Evolutionary conservation across 768 basidiomycete genomes (phyloP).

Genomic region (Mycena chlorophos): DNA sequence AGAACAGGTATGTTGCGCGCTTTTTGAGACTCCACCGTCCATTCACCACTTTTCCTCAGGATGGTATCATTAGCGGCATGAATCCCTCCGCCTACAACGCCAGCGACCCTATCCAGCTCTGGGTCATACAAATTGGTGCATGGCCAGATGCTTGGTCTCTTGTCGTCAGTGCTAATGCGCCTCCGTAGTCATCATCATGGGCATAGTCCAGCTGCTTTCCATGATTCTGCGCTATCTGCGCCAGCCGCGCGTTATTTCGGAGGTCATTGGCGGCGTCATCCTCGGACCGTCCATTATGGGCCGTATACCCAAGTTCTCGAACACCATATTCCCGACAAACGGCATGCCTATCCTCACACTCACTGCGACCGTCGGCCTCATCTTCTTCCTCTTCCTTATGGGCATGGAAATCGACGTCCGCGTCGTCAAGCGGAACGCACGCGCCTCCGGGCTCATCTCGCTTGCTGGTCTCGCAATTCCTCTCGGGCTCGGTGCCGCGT

Average conservation of each 20-base stretch:
- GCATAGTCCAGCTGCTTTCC: slow-evolving; percentile 72
- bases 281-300: slow-evolving; percentile 81
- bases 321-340: slow-evolving; percentile 54
- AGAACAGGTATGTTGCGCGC: slow-evolving; percentile 42
- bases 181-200: slow-evolving; percentile 70
- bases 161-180: slow-evolving; percentile 1
- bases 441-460: slow-evolving; percentile 59
- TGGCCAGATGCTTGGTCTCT: slow-evolving; percentile 6
- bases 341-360: slow-evolving; percentile 64
- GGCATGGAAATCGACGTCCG: slow-evolving; percentile 81
- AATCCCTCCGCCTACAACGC: slow-evolving; percentile 67
- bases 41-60: slow-evolving; percentile 40
- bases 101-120: slow-evolving; percentile 70
- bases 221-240: slow-evolving; percentile 64
- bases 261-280: slow-evolving; percentile 87
- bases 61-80: slow-evolving; percentile 74
- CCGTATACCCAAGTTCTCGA: slow-evolving; percentile 71
- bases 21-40: neutral
- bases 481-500: slow-evolving; percentile 76
- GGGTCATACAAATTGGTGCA: slow-evolving; percentile 75
- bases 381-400: slow-evolving; percentile 80
- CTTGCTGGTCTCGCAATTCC: slow-evolving; percentile 72
- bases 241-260: slow-evolving; percentile 92
- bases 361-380: slow-evolving; percentile 72
- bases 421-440: slow-evolving; percentile 63